Percentiles rank a stretch among this genome's conserved stretches.
Evolutionary conservation across 2,329 filamentous ascomycete genomes (phyloP).

Genomic region (Hymenoscyphus scutula): DNA sequence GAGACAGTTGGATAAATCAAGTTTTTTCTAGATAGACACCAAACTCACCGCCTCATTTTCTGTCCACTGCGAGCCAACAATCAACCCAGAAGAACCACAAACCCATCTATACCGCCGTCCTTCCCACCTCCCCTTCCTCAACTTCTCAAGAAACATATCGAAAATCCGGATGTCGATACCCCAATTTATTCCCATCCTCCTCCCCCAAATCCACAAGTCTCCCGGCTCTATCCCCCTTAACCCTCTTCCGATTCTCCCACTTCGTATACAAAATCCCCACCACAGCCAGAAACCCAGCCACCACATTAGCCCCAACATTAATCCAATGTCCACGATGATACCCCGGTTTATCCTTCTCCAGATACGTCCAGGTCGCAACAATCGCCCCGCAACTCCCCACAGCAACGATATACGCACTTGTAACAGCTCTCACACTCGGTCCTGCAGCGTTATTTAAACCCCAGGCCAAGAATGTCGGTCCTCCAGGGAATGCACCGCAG

Average conservation of each 20-base stretch:
- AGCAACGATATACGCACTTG: constrained; percentile 29
- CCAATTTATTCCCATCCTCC: constrained; percentile 40
- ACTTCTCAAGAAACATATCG: constrained; percentile 39
- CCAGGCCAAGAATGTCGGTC: constrained; percentile 46
- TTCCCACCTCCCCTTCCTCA: not conserved
- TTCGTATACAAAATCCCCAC: constrained; percentile 42
- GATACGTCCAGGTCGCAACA: constrained; percentile 46
- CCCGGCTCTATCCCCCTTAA: constrained; percentile 40
- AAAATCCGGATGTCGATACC: constrained; percentile 46
- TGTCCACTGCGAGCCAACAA: no score
- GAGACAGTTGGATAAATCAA: no score
- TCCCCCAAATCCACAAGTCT: constrained; percentile 41
- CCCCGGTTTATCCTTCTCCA: constrained; percentile 36
- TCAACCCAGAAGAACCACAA: no score
- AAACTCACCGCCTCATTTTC: no score
- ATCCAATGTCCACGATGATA: constrained; percentile 42
- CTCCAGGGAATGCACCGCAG: constrained; percentile 45
- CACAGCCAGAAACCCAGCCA: constrained; percentile 38
- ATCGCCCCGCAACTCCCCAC: constrained; percentile 46
- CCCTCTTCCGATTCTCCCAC: constrained; percentile 45
- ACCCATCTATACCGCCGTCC: not conserved
- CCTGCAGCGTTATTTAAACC: constrained; percentile 47
- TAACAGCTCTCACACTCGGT: constrained; percentile 41
- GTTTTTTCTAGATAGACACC: no score
- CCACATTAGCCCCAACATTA: constrained; percentile 42